Percentiles rank a stretch among this genome's conserved stretches.
These are phyloP conservation scores for Sporormia fimetaria DNA, from an alignment of 495 filamentous ascomycete genomes.

Conservation along the genomic window DNA sequence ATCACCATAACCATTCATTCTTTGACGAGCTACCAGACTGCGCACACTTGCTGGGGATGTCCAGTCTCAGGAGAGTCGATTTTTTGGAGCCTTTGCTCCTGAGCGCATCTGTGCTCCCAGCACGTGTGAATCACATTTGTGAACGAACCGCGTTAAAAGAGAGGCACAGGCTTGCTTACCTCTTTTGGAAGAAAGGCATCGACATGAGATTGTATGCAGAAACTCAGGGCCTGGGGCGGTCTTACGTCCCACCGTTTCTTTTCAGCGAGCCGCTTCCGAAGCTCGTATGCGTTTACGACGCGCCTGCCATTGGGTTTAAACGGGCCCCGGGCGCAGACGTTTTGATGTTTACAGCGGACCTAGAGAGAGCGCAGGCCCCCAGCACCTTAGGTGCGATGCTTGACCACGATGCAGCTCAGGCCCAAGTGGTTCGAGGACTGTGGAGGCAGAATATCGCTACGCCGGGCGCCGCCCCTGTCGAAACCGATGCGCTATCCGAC, in stretches of 20 bases:
- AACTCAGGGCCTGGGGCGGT: not conserved
- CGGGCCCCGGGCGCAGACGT: too few species aligned
- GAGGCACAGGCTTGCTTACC: slow-evolving; percentile 9
- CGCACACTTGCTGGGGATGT: not conserved
- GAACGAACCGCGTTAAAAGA: slow-evolving; percentile 1
- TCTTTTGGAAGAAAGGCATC: slow-evolving; percentile 8
- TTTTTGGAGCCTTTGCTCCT: slow-evolving; percentile 1
- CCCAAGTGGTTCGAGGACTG: too few species aligned
- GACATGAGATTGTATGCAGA: slow-evolving; percentile 8
- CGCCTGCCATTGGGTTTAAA: slow-evolving; percentile 9
- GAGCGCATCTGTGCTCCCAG: not conserved
- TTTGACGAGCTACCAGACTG: slow-evolving; percentile 9
- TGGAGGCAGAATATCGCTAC: too few species aligned
- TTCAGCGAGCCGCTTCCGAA: slow-evolving; percentile 1
- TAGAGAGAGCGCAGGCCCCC: too few species aligned
- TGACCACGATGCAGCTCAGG: too few species aligned
- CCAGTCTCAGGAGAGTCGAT: slow-evolving; percentile 7
- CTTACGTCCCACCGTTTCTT: slow-evolving; percentile 18
- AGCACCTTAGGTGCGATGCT: too few species aligned
- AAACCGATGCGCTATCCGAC: too few species aligned
- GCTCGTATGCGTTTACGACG: slow-evolving; percentile 9
- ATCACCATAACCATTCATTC: not conserved
- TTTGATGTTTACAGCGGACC: too few species aligned
- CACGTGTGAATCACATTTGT: slow-evolving; percentile 5
- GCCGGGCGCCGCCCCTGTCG: too few species aligned